A percentile compares a stretch with the other conserved stretches of the same genome.
These are phyloP conservation scores for Metschnikowia hibisci DNA, from an alignment of 805 yeast genomes.

Conservation along the genomic window DNA sequence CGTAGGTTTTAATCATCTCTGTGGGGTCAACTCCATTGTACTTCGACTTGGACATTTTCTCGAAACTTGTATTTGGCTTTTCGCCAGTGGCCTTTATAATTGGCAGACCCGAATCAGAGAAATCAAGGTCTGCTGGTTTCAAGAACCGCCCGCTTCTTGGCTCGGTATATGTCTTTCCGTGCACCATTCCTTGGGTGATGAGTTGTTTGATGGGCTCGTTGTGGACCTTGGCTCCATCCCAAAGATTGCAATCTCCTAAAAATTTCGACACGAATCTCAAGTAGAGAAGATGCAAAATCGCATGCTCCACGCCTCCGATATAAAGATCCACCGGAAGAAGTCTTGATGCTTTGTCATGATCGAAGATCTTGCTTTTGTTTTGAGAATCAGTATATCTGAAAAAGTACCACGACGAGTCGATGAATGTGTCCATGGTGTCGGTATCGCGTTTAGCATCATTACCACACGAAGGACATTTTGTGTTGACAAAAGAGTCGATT, in stretches of 20 bases:
- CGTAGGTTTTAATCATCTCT: constrained; percentile 67
- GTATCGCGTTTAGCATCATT: constrained; percentile 78
- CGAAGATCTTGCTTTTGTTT: constrained; percentile 55
- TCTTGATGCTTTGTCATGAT: constrained; percentile 42
- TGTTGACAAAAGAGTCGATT: constrained; percentile 63
- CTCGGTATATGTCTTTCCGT: constrained; percentile 77
- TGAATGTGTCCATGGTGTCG: constrained; percentile 98
- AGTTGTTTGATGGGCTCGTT: constrained; percentile 82
- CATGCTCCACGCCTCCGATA: constrained; percentile 96
- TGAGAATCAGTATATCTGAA: constrained; percentile 78
- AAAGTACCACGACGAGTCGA: constrained; percentile 97
- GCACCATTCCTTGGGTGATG: constrained; percentile 97
- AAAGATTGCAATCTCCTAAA: constrained; percentile 58
- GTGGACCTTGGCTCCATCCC: constrained; percentile 53
- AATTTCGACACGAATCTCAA: constrained; percentile 84
- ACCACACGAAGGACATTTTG: constrained; percentile 80
- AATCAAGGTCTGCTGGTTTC: constrained; percentile 70
- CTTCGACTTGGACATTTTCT: constrained; percentile 96
- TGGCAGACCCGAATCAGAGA: constrained; percentile 38
- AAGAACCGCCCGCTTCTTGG: constrained; percentile 72
- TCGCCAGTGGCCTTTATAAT: constrained; percentile 47
- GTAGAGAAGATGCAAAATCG: constrained; percentile 85
- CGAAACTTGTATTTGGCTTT: constrained; percentile 57
- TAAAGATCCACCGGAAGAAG: constrained; percentile 84
- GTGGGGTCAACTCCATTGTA: constrained; percentile 91